Evolutionary conservation across 2,329 filamentous ascomycete genomes (phyloP), one percentile per base, ranked within the genome.

Genomic region (Thelonectria olida): DNA sequence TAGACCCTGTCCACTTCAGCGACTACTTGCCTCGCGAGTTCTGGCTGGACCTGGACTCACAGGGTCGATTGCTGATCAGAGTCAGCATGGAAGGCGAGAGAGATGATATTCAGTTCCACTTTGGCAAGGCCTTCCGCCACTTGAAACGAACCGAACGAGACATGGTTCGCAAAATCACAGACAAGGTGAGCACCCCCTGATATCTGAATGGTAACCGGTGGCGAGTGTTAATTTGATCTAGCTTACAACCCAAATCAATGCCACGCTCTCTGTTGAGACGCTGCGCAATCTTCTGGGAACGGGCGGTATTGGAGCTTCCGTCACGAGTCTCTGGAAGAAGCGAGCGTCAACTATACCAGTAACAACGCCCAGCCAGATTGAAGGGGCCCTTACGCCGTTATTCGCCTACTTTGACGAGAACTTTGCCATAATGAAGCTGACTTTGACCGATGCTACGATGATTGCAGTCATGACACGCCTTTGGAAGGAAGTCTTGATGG

Each of bases 51-150:
- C 86, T 99, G 47, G 96, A 99, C 75, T 97, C 95, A 0, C 96
- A 99, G 76, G 96, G 96, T 7, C 87, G 95, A 51, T 79, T 99
- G 28, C 80, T 99, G 58, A 86, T 99, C 53, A 88, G 95, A 64
- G 93, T 99, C 53, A 97, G 93, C 74, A 99, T 99, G 96, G 96
- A 99, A 79, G 96, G 96, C 52, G 96, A 99, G 79, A 88, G 96
- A 64, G 96, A 99, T 74, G 96, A 99, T 74, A 99, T 99, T 60
- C 92, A 97, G 72, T 99, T 99, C 77, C 95, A 97, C 74, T 98
- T 98, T 77, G 96, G 94, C 70, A 98, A 97, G 79, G 92, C 96
- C 23, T 99, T 99, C 81, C 88, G 96, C 47, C 93, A 95, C 62
- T 83, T 99, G 69, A 98, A 98, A 83, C 88, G 96, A 67, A 97